phyloP scores from a whole-genome alignment of 2,329 filamentous ascomycete genomes.

The Curvularia spicifera region DNA sequence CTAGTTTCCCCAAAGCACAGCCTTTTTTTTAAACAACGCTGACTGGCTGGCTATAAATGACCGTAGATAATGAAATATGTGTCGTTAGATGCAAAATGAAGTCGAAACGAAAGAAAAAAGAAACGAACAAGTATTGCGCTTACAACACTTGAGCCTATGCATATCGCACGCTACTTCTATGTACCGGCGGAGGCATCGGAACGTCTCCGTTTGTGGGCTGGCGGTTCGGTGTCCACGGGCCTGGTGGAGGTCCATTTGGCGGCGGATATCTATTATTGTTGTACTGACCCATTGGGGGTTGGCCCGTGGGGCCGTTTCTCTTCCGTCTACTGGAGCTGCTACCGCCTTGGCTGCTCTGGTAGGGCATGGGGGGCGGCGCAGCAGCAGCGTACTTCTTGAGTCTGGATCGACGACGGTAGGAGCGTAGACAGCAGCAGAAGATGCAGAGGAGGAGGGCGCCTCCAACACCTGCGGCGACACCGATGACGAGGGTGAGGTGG shows the following conservation, averaged over 20 bases:
- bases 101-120: background rate
- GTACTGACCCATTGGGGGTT: slow-evolving; percentile 11
- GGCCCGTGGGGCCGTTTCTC: slow-evolving; percentile 1
- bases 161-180: slow-evolving; percentile 24
- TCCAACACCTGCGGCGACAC: slow-evolving; percentile 74
- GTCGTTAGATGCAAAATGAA: slow-evolving; percentile 1
- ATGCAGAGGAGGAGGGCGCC: slow-evolving; percentile 70
- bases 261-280: slow-evolving; percentile 13
- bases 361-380: slow-evolving; percentile 14
- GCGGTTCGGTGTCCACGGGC: slow-evolving; percentile 4
- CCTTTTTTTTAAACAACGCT: too few relatives aligned
- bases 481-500: slow-evolving; percentile 84
- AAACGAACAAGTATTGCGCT: background rate
- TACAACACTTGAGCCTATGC: slow-evolving; percentile 12
- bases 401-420: slow-evolving; percentile 49
- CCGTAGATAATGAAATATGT: background rate
- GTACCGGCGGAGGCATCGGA: slow-evolving; percentile 22
- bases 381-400: slow-evolving; percentile 28
- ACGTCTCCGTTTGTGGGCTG: slow-evolving; percentile 11
- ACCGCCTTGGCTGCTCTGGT: slow-evolving; percentile 5
- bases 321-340: slow-evolving; percentile 1
- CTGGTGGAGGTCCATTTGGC: slow-evolving; percentile 6
- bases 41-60: slow-evolving; percentile 4
- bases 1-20: too few relatives aligned
- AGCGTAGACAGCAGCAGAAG: slow-evolving; percentile 68